Base-by-base conservation (phyloP, 1,139 yeast species). In the Kluyveromyces sp. region DNA sequence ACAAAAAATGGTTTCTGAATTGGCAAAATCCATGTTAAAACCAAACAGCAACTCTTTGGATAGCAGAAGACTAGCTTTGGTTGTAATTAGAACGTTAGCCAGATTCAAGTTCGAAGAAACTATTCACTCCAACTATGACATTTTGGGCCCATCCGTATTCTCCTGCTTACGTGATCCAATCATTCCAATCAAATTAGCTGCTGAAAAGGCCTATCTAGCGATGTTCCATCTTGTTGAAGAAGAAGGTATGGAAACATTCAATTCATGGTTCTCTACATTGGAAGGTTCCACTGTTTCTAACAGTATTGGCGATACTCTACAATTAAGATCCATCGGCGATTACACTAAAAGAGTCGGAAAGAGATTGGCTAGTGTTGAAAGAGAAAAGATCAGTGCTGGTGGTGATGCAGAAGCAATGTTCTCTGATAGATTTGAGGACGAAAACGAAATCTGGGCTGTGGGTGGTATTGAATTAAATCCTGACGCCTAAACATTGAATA, bases 111-210 rank as follows among this genome's bases (percentile, higher is more conserved):
- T 73, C 52, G 73, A 70, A 3, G 63, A 62, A 15, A 63, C 75
- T 30, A 66, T 84, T 41, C 66, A 68, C 46, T 78, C 82, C 7
- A 71, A 75, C 57, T 70, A 80, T 53, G 80, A 81, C 55, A 50
- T 69, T 1, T 57, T 92, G 46, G 88, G 77, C 6, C 87, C 95
- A 15, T 74, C 87, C 26, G 80, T 89, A 2, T 92, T 92, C 63
- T 71, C 82, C 0, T 83, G 95, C 63, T 84, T 92, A 39, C 77
- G 98, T 55, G 96, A 90, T 58, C 75, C 81, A 15, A 72, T 86
- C 41, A 87, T 92, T 58, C 97, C 98, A 3, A 83, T 92, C 56
- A 89, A 89, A 60, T 74, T 92, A 52, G 97, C 97, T 0, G 96
- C 96, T 3, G 98, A 92, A 65, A 88, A 88, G 70, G 90, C 96